Conservation (phyloP, 306 rosid species). For the Pueraria montana region DNA sequence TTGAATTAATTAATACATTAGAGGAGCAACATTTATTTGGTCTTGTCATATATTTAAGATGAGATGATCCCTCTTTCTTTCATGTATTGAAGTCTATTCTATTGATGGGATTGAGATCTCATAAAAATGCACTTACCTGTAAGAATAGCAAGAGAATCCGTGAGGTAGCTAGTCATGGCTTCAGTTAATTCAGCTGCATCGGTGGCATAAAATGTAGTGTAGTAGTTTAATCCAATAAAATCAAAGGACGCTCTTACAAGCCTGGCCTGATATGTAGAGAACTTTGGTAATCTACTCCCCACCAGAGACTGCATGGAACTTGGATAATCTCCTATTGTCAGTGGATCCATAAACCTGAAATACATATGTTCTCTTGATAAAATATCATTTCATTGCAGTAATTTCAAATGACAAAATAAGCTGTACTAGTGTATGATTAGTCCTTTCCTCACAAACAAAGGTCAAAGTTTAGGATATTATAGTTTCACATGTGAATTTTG, state of each 20-base stretch:
- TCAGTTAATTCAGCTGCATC: conserved; percentile 40
- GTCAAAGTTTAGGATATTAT: not conserved
- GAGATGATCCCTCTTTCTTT: not conserved
- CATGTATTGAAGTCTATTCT: not conserved
- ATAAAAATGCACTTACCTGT: conserved; percentile 22
- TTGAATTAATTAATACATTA: not conserved
- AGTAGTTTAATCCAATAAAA: conserved; percentile 52
- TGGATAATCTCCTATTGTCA: conserved; percentile 46
- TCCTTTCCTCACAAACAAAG: not conserved
- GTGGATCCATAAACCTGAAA: conserved; percentile 48
- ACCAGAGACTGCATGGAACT: conserved; percentile 41
- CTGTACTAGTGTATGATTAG: not conserved
- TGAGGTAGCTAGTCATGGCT: conserved; percentile 42
- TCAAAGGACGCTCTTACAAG: conserved; percentile 45
- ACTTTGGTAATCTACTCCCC: conserved; percentile 42
- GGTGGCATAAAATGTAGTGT: conserved; percentile 37
- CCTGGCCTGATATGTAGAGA: conserved; percentile 30
- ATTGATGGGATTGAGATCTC: not conserved
- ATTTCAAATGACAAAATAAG: not conserved
- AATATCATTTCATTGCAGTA: not conserved
- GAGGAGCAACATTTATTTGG: not conserved
- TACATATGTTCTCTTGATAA: not conserved
- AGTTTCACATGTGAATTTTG: not conserved
- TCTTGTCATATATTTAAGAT: not conserved
- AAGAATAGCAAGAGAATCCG: conserved; percentile 42